Conservation (phyloP, 179 eudicot genomes). For the Vitellaria paradoxa region DNA sequence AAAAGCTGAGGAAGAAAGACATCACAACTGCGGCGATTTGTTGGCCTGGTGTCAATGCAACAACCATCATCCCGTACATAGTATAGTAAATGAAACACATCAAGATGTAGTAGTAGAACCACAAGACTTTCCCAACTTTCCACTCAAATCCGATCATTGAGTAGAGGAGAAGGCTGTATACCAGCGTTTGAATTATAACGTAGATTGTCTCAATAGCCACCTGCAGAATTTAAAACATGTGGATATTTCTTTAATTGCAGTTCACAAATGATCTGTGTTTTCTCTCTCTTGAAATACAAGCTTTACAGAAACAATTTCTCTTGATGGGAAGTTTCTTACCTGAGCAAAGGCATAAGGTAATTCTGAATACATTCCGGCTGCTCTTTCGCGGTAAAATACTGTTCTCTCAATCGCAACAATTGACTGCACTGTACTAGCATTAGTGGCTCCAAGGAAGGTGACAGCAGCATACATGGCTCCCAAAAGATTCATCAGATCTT, state of each 20-base stretch:
- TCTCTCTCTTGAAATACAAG: neutral
- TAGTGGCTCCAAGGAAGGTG: constrained; percentile 71
- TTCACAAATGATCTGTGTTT: too few species aligned
- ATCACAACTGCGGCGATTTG: constrained; percentile 68
- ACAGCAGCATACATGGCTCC: constrained; percentile 80
- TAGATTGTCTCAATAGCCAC: constrained; percentile 62
- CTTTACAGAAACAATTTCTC: neutral
- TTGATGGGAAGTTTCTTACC: constrained; percentile 28
- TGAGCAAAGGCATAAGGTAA: constrained; percentile 81
- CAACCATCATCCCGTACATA: constrained; percentile 83
- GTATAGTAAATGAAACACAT: constrained; percentile 65
- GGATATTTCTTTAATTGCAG: neutral
- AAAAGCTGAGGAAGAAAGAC: constrained; percentile 75
- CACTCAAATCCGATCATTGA: constrained; percentile 84
- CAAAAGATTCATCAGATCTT: constrained; percentile 63
- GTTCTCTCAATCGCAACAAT: constrained; percentile 69
- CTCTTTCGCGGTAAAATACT: constrained; percentile 86
- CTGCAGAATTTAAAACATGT: constrained; percentile 28
- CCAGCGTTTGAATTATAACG: constrained; percentile 35
- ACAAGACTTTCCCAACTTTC: constrained; percentile 42
- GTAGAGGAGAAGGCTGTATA: constrained; percentile 48
- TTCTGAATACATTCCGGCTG: constrained; percentile 77
- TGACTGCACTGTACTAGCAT: constrained; percentile 59
- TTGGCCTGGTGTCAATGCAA: constrained; percentile 65
- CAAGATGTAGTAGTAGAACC: constrained; percentile 64